These are phyloP conservation scores for Biancaea sappan DNA, from an alignment of 306 rosid species.

Conservation along the genomic window DNA sequence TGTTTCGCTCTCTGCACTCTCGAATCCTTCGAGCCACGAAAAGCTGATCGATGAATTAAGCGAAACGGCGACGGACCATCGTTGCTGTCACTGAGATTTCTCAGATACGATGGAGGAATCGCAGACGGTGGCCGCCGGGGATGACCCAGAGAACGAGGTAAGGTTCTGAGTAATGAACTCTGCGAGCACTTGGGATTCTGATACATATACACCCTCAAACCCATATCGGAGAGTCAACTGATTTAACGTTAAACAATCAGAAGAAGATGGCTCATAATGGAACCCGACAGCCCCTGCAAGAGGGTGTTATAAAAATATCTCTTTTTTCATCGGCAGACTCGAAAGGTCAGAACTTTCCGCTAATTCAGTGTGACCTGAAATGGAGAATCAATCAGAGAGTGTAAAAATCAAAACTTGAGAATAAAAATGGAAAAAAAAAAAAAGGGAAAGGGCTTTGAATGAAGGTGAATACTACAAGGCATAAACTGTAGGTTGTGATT, in stretches of 20 bases:
- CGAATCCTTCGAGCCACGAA: constrained; percentile 18
- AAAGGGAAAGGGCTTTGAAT: background rate
- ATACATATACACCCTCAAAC: constrained; percentile 39
- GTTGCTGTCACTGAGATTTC: constrained; percentile 29
- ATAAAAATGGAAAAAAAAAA: background rate
- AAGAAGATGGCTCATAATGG: constrained; percentile 10
- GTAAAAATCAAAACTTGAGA: background rate
- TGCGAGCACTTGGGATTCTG: constrained; percentile 44
- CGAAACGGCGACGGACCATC: constrained; percentile 25
- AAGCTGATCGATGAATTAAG: constrained; percentile 13
- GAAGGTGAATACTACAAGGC: background rate
- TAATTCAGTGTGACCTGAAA: background rate
- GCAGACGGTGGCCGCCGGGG: constrained; percentile 28
- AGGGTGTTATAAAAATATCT: constrained; percentile 18
- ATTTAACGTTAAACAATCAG: constrained; percentile 12
- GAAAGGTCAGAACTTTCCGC: background rate
- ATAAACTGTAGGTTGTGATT: background rate
- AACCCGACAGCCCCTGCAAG: constrained; percentile 28
- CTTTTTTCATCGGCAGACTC: constrained; percentile 17
- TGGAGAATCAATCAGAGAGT: background rate
- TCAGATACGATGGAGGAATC: constrained; percentile 32
- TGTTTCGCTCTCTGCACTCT: constrained; percentile 33
- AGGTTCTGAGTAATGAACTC: constrained; percentile 16
- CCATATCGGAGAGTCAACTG: constrained; percentile 44
- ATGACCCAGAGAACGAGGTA: constrained; percentile 34